Percentiles rank a stretch among this genome's conserved stretches.
Evolutionary conservation across 2,329 filamentous ascomycete species (phyloP).

Genomic region (Drechmeria coniospora): DNA sequence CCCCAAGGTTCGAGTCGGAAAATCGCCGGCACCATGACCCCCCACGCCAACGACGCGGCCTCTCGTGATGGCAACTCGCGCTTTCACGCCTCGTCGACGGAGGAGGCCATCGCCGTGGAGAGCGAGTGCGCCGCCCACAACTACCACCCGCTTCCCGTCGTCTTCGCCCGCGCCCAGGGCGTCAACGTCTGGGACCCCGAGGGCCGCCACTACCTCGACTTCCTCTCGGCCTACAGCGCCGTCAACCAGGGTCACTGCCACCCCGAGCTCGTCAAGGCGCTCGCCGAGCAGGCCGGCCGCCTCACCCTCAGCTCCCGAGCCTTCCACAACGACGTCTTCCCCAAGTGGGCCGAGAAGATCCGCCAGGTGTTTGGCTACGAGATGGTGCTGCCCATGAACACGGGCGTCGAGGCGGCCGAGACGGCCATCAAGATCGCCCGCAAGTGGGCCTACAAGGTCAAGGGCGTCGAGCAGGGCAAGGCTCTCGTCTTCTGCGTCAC

Average conservation of each 20-base stretch:
- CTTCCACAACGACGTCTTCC: conserved; percentile 98
- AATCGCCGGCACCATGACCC: conserved; percentile 32
- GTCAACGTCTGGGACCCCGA: conserved; percentile 95
- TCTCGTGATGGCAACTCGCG: conserved; percentile 19
- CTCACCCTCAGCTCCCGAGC: conserved; percentile 86
- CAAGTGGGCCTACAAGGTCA: conserved; percentile 97
- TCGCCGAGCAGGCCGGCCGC: conserved; percentile 77
- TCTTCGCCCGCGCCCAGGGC: conserved; percentile 74
- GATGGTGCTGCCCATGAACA: conserved; percentile 98
- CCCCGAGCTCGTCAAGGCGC: conserved; percentile 81
- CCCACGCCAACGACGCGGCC: conserved; percentile 34
- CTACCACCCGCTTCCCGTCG: conserved; percentile 92
- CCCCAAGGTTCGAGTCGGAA: too few relatives aligned
- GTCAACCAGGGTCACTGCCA: conserved; percentile 98
- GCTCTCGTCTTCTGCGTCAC: conserved; percentile 71
- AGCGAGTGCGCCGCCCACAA: conserved; percentile 87
- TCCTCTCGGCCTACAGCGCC: conserved; percentile 92
- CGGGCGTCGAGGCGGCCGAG: conserved; percentile 89
- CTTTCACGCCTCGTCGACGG: conserved; percentile 65
- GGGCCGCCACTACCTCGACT: conserved; percentile 89
- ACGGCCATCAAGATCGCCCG: conserved; percentile 90
- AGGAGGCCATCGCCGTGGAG: conserved; percentile 66
- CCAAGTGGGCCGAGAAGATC: conserved; percentile 85
- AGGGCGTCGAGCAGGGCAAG: conserved; percentile 72
- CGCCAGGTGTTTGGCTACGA: conserved; percentile 84